phyloP scores from a whole-genome alignment of 2,329 filamentous ascomycete species.

The Alternaria ethzedia region DNA sequence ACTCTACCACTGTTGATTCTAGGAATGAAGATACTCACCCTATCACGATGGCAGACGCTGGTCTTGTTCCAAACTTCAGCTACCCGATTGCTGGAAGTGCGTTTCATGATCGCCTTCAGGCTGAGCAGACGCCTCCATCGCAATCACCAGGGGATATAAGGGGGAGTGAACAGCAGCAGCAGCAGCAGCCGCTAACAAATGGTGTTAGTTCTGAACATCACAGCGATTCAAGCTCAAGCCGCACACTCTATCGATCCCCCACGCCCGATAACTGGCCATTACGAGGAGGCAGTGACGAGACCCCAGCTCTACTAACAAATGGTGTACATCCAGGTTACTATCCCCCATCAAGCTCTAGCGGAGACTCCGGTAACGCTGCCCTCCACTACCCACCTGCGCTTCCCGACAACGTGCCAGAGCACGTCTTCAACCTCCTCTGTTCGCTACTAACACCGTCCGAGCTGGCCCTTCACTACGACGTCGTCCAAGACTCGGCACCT shows the following conservation, averaged over 20 bases:
- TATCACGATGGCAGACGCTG: conserved; percentile 3
- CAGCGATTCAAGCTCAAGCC: background rate
- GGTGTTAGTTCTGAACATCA: background rate
- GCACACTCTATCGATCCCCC: background rate
- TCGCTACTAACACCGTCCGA: conserved; percentile 20
- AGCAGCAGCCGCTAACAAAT: background rate
- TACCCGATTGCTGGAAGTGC: conserved; percentile 18
- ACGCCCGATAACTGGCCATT: background rate
- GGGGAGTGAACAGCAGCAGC: background rate
- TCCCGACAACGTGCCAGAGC: conserved; percentile 1
- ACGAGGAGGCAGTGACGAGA: background rate
- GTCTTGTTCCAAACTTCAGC: conserved; percentile 35
- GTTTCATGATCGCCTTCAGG: conserved; percentile 15
- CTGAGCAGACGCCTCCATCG: background rate
- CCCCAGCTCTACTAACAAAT: background rate
- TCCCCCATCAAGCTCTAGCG: background rate
- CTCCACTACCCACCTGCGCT: background rate
- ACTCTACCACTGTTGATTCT: background rate
- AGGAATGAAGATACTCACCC: background rate
- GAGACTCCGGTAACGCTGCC: background rate
- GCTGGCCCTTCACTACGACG: conserved; percentile 12
- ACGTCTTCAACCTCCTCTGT: conserved; percentile 7
- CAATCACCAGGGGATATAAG: background rate
- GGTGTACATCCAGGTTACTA: conserved; percentile 1
- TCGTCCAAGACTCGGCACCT: background rate